phyloP scores from a whole-genome alignment of 2,329 filamentous ascomycete species.

The Chaetomium sp. region DNA sequence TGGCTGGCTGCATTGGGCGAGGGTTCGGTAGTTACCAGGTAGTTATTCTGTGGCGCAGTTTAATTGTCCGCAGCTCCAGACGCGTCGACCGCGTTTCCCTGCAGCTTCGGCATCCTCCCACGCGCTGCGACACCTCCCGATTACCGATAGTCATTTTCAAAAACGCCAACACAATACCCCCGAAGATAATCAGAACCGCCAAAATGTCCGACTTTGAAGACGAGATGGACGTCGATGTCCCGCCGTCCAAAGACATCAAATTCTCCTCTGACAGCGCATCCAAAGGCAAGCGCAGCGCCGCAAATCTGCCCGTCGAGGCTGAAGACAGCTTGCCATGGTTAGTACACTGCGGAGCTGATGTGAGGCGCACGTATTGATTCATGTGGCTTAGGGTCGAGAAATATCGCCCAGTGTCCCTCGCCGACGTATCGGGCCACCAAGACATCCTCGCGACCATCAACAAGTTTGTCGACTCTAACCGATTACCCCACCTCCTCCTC shows the following conservation, averaged over 20 bases:
- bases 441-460: constrained; percentile 98
- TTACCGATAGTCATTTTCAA: neutral
- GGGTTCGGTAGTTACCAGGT: no score
- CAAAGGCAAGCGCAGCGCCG: constrained; percentile 90
- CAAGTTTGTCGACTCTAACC: constrained; percentile 93
- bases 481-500: constrained; percentile 90
- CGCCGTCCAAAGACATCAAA: constrained; percentile 51
- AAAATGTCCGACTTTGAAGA: constrained; percentile 63
- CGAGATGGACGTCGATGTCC: constrained; percentile 63
- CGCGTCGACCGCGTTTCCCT: constrained; percentile 19
- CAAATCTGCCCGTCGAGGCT: constrained; percentile 90
- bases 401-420: constrained; percentile 84
- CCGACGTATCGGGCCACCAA: constrained; percentile 93
- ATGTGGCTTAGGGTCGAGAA: constrained; percentile 79
- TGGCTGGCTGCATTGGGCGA: neutral
- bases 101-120: neutral
- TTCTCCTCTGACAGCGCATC: constrained; percentile 75
- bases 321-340: constrained; percentile 94
- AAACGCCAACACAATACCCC: neutral
- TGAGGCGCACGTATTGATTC: neutral
- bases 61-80: constrained; percentile 15
- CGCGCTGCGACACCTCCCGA: neutral
- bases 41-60: constrained; percentile 3
- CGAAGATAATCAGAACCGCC: constrained; percentile 12
- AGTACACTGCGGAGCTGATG: constrained; percentile 25